Evolutionary conservation across 2,329 filamentous ascomycete species (phyloP), one percentile per base, ranked within the genome.

Genomic region (Sarocladium oryzae): DNA sequence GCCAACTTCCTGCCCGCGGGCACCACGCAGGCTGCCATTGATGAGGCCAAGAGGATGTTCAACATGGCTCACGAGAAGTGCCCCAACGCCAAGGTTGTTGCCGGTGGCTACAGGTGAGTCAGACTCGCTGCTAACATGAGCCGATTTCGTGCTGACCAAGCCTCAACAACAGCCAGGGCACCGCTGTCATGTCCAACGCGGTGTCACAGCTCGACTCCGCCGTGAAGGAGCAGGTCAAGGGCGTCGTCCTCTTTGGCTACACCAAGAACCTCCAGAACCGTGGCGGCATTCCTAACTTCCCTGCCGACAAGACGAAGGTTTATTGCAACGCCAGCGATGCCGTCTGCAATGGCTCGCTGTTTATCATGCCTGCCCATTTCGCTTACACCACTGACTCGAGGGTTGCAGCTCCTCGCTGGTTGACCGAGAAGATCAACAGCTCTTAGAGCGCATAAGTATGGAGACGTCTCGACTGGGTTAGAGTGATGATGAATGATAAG

Each of bases 261-360:
- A 71, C 70, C 51, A 67, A 71, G 63, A 73, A 73, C 58, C 54
- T 62, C 45, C 71, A 73, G 57, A 69, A 72, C 55, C 45, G 51
- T 2, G 68, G 70, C 33, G 52, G 58, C 38, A 71, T 74, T 23
- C 66, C 65, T 38, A 65, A 66, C 55, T 73, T 66, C 54, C 65
- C 68, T 0, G 50, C 51, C 1, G 59, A 62, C 36, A 60, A 65
- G 33, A 65, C 64, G 23, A 56, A 64, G 52, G 63, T 73, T n/a
- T 73, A 63, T 56, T 74, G 71, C 56, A 64, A 63, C 13, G 1
- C 21, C 2, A 58, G 57, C 1, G 71, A 74, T 21, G 55, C 62
- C 2, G 67, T 71, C 20, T 71, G 69, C 57, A 54, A 24, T 6
- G 71, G 70, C 9, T 63, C 63, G 1, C 60, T 73, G 16, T 55